Conservation (phyloP, 1,284 basidiomycete species). For the Rhizopogon parksii region DNA sequence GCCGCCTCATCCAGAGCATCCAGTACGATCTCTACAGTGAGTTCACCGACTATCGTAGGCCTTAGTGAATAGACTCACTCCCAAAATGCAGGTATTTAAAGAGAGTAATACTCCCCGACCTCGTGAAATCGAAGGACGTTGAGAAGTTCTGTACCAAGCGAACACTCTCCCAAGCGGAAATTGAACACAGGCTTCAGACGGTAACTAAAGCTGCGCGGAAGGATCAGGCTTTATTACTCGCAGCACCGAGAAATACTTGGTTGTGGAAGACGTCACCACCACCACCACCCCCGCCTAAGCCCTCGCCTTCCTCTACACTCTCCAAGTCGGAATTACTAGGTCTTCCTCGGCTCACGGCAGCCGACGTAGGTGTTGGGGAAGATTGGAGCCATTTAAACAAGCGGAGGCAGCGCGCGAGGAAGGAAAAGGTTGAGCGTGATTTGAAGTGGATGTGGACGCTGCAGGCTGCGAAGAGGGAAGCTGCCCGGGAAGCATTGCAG, state of each 20-base stretch:
- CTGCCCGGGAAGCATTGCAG: not conserved
- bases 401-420: conserved; percentile 39
- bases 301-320: not conserved
- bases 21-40: conserved; percentile 4
- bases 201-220: conserved; percentile 25
- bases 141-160: conserved; percentile 37
- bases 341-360: conserved; percentile 17
- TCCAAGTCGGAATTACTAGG: conserved; percentile 1
- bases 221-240: conserved; percentile 13
- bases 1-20: not conserved
- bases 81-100: conserved; percentile 47
- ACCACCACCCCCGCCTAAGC: conserved; percentile 2
- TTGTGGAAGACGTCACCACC: conserved; percentile 27
- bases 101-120: conserved; percentile 40
- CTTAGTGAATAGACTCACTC: not conserved
- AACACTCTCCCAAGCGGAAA: conserved; percentile 24
- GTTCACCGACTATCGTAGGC: not conserved
- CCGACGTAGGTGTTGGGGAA: conserved; percentile 44
- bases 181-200: conserved; percentile 21
- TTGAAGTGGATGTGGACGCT: conserved; percentile 25
- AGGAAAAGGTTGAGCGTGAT: conserved; percentile 32
- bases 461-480: conserved; percentile 15
- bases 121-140: conserved; percentile 37
- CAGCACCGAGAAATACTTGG: conserved; percentile 29
- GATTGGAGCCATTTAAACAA: conserved; percentile 54